A percentile compares a stretch with the other conserved stretches of the same genome.
These are phyloP conservation scores for Rubus idaeus DNA, from an alignment of 306 rosid genomes.

Conservation along the genomic window DNA sequence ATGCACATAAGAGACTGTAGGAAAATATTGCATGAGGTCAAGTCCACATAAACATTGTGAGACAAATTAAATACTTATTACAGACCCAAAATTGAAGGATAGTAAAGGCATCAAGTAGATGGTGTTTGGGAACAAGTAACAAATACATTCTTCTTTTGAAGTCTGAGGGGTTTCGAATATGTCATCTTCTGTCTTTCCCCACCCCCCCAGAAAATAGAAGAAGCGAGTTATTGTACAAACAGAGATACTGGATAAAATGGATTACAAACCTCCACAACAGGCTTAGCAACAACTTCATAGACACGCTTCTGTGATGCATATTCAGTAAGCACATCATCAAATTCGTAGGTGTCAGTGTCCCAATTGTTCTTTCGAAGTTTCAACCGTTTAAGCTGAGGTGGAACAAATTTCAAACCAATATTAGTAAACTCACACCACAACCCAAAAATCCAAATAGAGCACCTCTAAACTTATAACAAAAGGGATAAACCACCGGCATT, in stretches of 20 bases:
- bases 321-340: constrained; percentile 92
- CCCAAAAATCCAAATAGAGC: not conserved
- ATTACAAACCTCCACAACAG: constrained; percentile 82
- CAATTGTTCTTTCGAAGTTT: constrained; percentile 93
- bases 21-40: not conserved
- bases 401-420: constrained; percentile 25
- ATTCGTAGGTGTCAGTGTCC: constrained; percentile 90
- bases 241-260: constrained; percentile 3
- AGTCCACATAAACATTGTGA: constrained; percentile 23
- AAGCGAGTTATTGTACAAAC: constrained; percentile 19
- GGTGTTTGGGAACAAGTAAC: not conserved
- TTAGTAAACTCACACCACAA: not conserved
- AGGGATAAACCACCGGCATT: not conserved
- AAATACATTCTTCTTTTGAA: not conserved
- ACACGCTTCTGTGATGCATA: constrained; percentile 93
- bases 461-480: not conserved
- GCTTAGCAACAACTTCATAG: constrained; percentile 98
- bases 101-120: constrained; percentile 12
- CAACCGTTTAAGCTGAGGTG: constrained; percentile 76
- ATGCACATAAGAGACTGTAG: constrained; percentile 1
- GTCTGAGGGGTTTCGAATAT: not conserved
- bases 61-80: not conserved
- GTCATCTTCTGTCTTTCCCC: not conserved
- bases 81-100: not conserved
- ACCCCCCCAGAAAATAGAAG: constrained; percentile 2